Conservation (phyloP, 352 stramenopile species). For the Phytophthora multivora region DNA sequence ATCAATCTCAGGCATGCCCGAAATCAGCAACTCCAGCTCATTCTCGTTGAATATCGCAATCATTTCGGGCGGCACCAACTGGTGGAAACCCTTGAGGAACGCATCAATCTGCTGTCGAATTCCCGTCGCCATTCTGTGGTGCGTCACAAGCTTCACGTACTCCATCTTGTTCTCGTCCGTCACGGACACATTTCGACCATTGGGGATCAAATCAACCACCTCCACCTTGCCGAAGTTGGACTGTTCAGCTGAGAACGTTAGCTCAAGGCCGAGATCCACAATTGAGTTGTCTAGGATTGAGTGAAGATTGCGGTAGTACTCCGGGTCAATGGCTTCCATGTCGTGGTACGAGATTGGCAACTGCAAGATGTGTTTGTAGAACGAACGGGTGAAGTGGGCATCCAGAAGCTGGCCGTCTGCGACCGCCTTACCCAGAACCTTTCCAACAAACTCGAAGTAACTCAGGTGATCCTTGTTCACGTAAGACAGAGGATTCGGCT, state of each 20-base stretch:
- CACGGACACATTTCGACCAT: conserved; percentile 85
- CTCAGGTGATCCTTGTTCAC: conserved; percentile 99
- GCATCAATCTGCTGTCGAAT: conserved; percentile 95
- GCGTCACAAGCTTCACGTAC: conserved; percentile 94
- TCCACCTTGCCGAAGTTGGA: conserved; percentile 91
- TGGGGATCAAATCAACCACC: conserved; percentile 90
- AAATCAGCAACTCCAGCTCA: conserved; percentile 93
- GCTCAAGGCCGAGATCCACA: conserved; percentile 83
- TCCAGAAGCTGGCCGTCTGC: conserved; percentile 98
- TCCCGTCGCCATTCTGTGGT: conserved; percentile 99
- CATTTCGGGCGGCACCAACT: conserved; percentile 88
- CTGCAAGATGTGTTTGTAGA: conserved; percentile 99
- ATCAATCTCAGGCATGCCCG: conserved; percentile 93
- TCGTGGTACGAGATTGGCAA: conserved; percentile 97
- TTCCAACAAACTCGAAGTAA: conserved; percentile 98
- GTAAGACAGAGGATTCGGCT: conserved; percentile 98
- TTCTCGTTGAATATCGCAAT: conserved; percentile 96
- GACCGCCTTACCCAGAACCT: conserved; percentile 99
- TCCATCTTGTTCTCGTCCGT: conserved; percentile 95
- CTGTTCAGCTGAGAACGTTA: conserved; percentile 93
- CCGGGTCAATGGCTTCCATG: conserved; percentile 99
- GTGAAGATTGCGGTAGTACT: conserved; percentile 94
- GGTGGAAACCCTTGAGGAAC: conserved; percentile 92
- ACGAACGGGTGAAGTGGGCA: conserved; percentile 98
- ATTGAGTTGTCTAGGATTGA: conserved; percentile 91